phyloP scores from a whole-genome alignment of 2,329 filamentous ascomycete species.

The Neocatenulostroma microsporum region DNA sequence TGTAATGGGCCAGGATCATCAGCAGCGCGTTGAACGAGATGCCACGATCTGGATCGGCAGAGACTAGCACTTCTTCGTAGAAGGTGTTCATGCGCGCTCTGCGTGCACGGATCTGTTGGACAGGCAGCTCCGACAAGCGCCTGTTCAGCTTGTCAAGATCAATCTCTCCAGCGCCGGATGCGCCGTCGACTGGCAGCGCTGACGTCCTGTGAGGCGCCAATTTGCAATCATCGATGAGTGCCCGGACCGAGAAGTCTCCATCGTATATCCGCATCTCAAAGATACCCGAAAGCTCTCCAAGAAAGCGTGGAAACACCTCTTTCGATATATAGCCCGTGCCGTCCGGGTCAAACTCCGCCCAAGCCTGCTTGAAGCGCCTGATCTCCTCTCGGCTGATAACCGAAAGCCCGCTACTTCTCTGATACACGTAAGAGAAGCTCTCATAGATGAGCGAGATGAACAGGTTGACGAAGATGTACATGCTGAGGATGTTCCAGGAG shows the following conservation, averaged over 20 bases:
- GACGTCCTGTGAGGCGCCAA: constrained; percentile 45
- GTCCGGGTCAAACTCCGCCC: constrained; percentile 88
- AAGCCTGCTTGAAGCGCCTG: constrained; percentile 94
- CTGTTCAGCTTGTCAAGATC: constrained; percentile 69
- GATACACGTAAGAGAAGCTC: constrained; percentile 98
- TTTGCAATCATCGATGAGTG: constrained; percentile 77
- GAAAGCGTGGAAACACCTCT: constrained; percentile 76
- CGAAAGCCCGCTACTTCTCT: constrained; percentile 85
- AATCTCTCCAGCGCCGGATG: constrained; percentile 39
- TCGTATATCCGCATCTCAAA: constrained; percentile 98
- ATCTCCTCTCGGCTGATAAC: constrained; percentile 90
- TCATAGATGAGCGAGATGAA: constrained; percentile 99
- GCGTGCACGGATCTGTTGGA: constrained; percentile 64
- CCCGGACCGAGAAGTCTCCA: constrained; percentile 76
- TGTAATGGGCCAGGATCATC: constrained; percentile 96
- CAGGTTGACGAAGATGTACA: constrained; percentile 98
- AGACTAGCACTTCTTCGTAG: constrained; percentile 92
- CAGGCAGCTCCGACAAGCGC: constrained; percentile 65
- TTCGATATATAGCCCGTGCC: constrained; percentile 88
- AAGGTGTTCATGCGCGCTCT: constrained; percentile 84
- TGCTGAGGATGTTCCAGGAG: constrained; percentile 97
- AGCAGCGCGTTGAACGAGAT: constrained; percentile 88
- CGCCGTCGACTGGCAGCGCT: constrained; percentile 40
- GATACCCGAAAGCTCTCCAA: constrained; percentile 85
- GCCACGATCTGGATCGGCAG: constrained; percentile 78